Base-by-base conservation (phyloP, 192 early-diverging fungal genomes). In the Kickxella alabastrina region DNA sequence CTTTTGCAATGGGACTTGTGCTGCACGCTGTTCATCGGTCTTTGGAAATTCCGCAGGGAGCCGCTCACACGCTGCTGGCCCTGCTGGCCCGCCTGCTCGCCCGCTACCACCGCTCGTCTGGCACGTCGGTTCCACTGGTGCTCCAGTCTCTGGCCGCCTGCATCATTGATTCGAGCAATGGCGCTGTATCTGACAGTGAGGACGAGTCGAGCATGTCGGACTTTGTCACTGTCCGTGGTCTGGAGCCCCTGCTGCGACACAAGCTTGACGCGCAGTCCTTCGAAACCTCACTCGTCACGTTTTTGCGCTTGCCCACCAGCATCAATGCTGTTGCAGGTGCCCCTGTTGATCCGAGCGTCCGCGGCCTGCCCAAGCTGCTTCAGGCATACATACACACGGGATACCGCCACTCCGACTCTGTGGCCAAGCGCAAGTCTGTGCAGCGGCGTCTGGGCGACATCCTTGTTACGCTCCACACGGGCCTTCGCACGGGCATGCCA, bases 401-500 rank as follows among this genome's bases (percentile, higher is more conserved):
- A 0, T 49, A 51, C 31, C 53, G 39, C 35, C 24, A 38, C 15
- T 7, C n/a, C 4, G 29, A 23, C 4, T 37, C 49, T 19, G 41
- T n/a, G 26, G 14, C 15, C 21, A 66, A 62, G 42, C 71, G 61
- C 31, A 57, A 54, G 14, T 28, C 39, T 2, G 56, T 75, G 32
- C 71, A 75, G 52, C 55, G 50, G 14, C 51, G 49, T 3, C 24
- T 64, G 5, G 65, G 56, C 48, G 32, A 25, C 25, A 38, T 63
- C 5, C 46, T 75, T 3, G 26, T 61, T 9, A 44, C 57, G 17
- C 52, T 68, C 13, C 59, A 68, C 27, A 37, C 53, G 2, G 49
- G 29, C 3, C 31, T 59, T 8, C 15, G 45, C 41, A 40, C 31
- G 10, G 15, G 31, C 14, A 32, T 25, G 48, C 13, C 32, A n/a